A percentile compares a stretch with the other conserved stretches of the same genome.
These are phyloP conservation scores for Botryosphaeria dothidea DNA, from an alignment of 2,329 filamentous ascomycete species.

Conservation along the genomic window DNA sequence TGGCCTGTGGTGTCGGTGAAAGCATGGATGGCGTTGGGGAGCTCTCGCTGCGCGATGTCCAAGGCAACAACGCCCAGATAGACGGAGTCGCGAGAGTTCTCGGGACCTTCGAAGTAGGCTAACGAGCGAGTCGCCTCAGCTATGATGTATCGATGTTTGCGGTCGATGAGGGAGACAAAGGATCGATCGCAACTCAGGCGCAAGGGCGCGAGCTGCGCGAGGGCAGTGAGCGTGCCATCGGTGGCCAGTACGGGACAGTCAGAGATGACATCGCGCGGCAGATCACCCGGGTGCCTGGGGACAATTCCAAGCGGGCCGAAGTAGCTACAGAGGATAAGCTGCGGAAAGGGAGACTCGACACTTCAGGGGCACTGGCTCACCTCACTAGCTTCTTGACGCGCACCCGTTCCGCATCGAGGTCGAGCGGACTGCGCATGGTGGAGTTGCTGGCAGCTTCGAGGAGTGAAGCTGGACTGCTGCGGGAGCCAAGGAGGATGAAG, in stretches of 20 bases:
- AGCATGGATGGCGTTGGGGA: not conserved
- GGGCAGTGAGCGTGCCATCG: slow-evolving; percentile 29
- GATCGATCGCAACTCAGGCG: slow-evolving; percentile 37
- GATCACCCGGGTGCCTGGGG: too few species aligned
- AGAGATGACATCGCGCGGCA: too few species aligned
- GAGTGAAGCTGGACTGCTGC: too few species aligned
- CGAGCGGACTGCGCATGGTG: too few species aligned
- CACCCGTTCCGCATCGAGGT: not conserved
- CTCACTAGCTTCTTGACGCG: slow-evolving; percentile 9
- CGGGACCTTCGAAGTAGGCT: slow-evolving; percentile 35
- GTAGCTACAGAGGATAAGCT: not conserved
- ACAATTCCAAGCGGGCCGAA: slow-evolving; percentile 4
- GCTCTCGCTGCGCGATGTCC: not conserved
- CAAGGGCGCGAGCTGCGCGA: slow-evolving; percentile 39
- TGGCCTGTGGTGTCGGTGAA: not conserved
- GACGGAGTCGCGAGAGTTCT: not conserved
- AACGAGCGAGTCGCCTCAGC: slow-evolving; percentile 50
- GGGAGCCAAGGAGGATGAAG: not conserved
- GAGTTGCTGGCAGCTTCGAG: not conserved
- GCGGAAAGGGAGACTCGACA: too few species aligned
- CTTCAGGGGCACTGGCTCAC: too few species aligned
- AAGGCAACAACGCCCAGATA: not conserved
- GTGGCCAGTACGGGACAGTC: not conserved
- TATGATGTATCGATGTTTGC: slow-evolving; percentile 50
- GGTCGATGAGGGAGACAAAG: slow-evolving; percentile 50